Evolutionary conservation across 73 alveolate genomes (phyloP).

Genomic region (Paramecium sonneborni): DNA sequence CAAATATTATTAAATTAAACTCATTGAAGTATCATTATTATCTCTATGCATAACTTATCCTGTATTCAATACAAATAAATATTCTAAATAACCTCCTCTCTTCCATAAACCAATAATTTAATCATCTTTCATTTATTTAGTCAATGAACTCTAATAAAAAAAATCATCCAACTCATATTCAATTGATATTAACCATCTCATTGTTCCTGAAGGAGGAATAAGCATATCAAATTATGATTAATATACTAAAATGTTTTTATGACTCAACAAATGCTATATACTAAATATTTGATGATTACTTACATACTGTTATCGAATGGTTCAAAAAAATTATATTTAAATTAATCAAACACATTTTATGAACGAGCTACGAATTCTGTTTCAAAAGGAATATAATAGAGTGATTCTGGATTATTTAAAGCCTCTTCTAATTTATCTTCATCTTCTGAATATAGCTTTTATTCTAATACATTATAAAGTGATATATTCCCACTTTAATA

Average conservation of each 20-base stretch:
- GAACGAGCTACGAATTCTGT: not conserved
- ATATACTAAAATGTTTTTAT: not conserved
- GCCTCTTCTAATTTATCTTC: not conserved
- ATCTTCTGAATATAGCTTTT: slow-evolving; percentile 8
- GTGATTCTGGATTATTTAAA: not conserved
- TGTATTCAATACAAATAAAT: not conserved
- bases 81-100: not conserved
- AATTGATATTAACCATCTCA: not conserved
- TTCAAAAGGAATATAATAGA: not conserved
- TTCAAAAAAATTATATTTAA: not conserved
- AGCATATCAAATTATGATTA: slow-evolving; percentile 16
- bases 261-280: not conserved
- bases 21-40: not conserved
- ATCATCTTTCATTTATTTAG: not conserved
- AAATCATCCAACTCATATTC: not conserved
- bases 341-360: not conserved
- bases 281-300: not conserved
- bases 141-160: not conserved
- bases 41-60: not conserved
- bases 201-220: not conserved
- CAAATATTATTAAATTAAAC: not conserved
- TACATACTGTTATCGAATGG: not conserved
- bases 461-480: not conserved
- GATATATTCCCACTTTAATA: not conserved
- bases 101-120: not conserved